Conservation (phyloP, 1,284 basidiomycete species). For the Irpex sp. region DNA sequence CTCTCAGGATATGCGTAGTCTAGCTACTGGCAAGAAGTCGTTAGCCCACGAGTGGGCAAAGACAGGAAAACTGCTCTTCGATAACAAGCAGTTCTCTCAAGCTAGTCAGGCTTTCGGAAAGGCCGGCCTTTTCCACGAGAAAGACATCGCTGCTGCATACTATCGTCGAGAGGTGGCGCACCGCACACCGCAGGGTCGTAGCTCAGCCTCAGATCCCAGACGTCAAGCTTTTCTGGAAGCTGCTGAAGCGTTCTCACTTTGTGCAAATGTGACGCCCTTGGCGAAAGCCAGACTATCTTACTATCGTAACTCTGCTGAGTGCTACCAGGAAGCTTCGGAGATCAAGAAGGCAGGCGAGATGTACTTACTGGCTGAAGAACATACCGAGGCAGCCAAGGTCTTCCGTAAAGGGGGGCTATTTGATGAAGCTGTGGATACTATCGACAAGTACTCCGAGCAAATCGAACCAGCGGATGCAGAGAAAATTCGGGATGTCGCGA, state of each 20-base stretch:
- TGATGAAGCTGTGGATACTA: conserved; percentile 59
- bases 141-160: conserved; percentile 54
- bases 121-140: conserved; percentile 53
- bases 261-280: conserved; percentile 41
- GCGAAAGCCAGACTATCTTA: conserved; percentile 43
- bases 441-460: conserved; percentile 39
- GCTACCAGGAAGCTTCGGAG: conserved; percentile 52
- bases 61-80: conserved; percentile 62
- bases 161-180: conserved; percentile 50
- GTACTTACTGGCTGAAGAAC: conserved; percentile 54
- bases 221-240: conserved; percentile 36
- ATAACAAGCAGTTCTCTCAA: conserved; percentile 61
- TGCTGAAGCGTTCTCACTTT: conserved; percentile 55
- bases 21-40: background rate
- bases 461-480: conserved; percentile 46
- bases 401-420: conserved; percentile 61
- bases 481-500: conserved; percentile 54
- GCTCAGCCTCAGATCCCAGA: background rate
- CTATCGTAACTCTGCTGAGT: conserved; percentile 60
- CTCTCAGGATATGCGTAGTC: too few species aligned
- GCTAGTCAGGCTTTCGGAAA: conserved; percentile 71
- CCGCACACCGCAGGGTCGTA: conserved; percentile 6
- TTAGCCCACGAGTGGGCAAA: conserved; percentile 61
- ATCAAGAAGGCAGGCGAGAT: conserved; percentile 51
- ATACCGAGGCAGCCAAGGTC: conserved; percentile 49